Conservation (phyloP, 305 asterid species). For the Plantago lanceolata region DNA sequence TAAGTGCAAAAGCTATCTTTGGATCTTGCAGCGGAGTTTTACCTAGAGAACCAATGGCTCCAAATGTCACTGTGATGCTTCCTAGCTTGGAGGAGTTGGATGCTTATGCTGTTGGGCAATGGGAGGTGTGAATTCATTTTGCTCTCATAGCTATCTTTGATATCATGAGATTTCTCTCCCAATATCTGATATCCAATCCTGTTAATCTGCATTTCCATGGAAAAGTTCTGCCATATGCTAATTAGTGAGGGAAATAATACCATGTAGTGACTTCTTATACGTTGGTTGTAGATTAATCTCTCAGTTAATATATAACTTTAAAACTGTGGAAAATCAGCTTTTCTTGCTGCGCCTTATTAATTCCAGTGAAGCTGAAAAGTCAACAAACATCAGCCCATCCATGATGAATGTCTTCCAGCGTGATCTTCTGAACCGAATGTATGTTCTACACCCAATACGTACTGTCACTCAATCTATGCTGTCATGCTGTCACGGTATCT, state of each 20-base stretch:
- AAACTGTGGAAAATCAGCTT: slow-evolving; percentile 54
- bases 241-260: slow-evolving; percentile 12
- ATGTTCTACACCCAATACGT: slow-evolving; percentile 25
- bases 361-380: slow-evolving; percentile 74
- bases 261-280: slow-evolving; percentile 16
- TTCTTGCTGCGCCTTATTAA: slow-evolving; percentile 94
- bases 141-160: slow-evolving; percentile 19
- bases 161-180: background rate
- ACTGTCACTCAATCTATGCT: slow-evolving; percentile 21
- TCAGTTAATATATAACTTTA: slow-evolving; percentile 32
- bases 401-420: slow-evolving; percentile 97
- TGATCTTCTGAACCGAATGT: slow-evolving; percentile 89
- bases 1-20: slow-evolving; percentile 25
- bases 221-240: slow-evolving; percentile 16
- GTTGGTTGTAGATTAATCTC: slow-evolving; percentile 28
- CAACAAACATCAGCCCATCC: slow-evolving; percentile 80
- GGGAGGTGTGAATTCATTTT: slow-evolving; percentile 72
- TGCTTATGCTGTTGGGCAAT: slow-evolving; percentile 76
- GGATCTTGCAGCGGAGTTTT: slow-evolving; percentile 70
- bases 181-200: background rate
- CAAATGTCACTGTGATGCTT: slow-evolving; percentile 71
- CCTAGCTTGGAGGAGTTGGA: slow-evolving; percentile 84
- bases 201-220: background rate
- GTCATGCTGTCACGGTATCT: slow-evolving; percentile 21
- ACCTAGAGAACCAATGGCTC: slow-evolving; percentile 94